Evolutionary conservation across 2,329 filamentous ascomycete species (phyloP).

Genomic region (Verruconis gallopava): DNA sequence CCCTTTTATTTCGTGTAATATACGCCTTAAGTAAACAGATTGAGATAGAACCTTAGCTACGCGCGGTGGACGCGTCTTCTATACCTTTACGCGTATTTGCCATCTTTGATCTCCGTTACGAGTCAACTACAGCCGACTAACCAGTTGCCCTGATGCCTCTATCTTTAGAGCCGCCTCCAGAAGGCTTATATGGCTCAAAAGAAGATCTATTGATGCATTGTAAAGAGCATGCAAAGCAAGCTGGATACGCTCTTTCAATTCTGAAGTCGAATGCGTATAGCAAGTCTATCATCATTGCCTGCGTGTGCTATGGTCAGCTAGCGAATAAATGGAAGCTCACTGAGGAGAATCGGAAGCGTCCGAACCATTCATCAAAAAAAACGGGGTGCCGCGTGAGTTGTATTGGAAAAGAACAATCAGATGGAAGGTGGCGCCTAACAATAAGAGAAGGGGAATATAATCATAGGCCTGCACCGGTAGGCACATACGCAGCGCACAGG

Average conservation of each 20-base stretch:
- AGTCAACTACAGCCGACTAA: background rate
- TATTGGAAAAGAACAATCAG: background rate
- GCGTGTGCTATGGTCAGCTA: background rate
- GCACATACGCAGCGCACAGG: background rate
- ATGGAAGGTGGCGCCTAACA: background rate
- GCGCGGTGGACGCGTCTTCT: too few relatives aligned
- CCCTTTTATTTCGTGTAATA: background rate
- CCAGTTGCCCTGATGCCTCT: background rate
- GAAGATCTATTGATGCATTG: background rate
- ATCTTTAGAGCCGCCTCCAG: background rate
- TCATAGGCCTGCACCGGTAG: background rate
- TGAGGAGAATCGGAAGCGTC: background rate
- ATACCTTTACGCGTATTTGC: too few relatives aligned
- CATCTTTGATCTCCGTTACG: background rate
- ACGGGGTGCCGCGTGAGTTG: background rate
- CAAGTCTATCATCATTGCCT: too few relatives aligned
- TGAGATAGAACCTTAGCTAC: too few relatives aligned
- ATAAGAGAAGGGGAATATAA: background rate
- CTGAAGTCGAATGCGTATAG: background rate
- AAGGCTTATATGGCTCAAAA: background rate
- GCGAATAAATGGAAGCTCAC: background rate
- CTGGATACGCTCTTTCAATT: background rate
- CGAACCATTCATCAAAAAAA: background rate
- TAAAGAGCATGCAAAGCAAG: background rate
- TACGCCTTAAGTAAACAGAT: too few relatives aligned